A percentile compares a stretch with the other conserved stretches of the same genome.
phyloP scores from a whole-genome alignment of 2,329 filamentous ascomycete species.

The Ophiostoma pallidulum region DNA sequence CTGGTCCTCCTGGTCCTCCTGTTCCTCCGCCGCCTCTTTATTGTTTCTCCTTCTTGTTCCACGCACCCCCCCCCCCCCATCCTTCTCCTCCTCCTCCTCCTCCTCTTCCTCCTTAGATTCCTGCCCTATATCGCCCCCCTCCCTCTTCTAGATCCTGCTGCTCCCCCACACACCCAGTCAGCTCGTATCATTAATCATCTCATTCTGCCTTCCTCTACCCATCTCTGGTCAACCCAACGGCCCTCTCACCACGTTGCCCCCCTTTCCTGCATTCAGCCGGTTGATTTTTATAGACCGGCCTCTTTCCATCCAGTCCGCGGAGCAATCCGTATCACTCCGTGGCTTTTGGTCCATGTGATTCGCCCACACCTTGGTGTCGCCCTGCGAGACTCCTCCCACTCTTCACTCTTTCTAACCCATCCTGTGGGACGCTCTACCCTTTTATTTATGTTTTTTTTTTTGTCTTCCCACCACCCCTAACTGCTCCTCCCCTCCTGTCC shows the following conservation, averaged over 20 bases:
- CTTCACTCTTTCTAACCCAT: background rate
- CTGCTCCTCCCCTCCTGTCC: background rate
- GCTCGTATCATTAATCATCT: slow-evolving; percentile 9
- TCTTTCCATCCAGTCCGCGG: no score
- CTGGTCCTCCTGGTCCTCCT: slow-evolving; percentile 5
- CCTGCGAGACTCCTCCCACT: background rate
- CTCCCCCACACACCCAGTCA: background rate
- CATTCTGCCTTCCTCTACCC: background rate
- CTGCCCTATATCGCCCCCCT: no score
- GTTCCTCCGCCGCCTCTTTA: background rate
- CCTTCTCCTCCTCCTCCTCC: background rate
- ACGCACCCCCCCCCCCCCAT: background rate
- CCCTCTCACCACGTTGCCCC: background rate
- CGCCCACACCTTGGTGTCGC: no score
- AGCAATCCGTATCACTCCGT: background rate
- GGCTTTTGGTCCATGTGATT: no score
- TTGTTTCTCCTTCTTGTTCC: slow-evolving; percentile 1
- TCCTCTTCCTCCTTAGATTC: background rate
- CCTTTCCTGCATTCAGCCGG: slow-evolving; percentile 1
- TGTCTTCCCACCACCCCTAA: background rate
- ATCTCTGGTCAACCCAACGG: no score
- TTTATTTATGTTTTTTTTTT: slow-evolving; percentile 2
- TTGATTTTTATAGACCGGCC: no score
- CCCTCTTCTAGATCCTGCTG: no score
- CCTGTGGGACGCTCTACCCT: no score